Conservation (phyloP, 2,329 filamentous ascomycete species). For the Ceratocystis ficicola region DNA sequence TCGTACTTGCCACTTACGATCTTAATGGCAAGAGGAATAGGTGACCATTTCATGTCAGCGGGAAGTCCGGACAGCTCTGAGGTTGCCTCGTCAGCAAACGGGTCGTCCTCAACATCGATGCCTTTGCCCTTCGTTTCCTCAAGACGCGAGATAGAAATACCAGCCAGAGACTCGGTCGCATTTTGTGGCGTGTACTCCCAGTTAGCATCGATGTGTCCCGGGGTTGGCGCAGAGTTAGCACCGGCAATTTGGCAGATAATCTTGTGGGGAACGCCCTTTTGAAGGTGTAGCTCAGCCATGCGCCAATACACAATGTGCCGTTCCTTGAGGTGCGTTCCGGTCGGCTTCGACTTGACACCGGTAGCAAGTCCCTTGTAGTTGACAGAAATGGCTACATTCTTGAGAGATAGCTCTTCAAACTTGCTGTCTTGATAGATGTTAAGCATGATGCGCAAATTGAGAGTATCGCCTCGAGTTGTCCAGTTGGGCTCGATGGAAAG, state of each 20-base stretch:
- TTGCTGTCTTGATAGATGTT: constrained; percentile 7
- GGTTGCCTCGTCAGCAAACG: constrained; percentile 48
- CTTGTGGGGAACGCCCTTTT: constrained; percentile 49
- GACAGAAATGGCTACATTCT: constrained; percentile 63
- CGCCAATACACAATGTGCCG: constrained; percentile 71
- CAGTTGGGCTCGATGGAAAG: constrained; percentile 62
- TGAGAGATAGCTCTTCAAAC: constrained; percentile 31
- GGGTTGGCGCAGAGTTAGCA: constrained; percentile 57
- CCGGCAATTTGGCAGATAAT: constrained; percentile 69
- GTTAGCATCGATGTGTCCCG: constrained; percentile 67
- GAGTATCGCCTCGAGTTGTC: constrained; percentile 73
- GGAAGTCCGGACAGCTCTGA: constrained; percentile 23
- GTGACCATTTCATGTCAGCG: constrained; percentile 45
- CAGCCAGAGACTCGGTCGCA: constrained; percentile 30
- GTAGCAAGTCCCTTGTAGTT: constrained; percentile 57
- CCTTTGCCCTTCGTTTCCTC: constrained; percentile 44
- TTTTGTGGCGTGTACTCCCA: constrained; percentile 49
- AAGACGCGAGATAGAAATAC: constrained; percentile 51
- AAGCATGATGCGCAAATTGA: constrained; percentile 62
- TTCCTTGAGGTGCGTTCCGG: constrained; percentile 67
- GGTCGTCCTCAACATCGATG: constrained; percentile 40
- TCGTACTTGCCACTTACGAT: constrained; percentile 67
- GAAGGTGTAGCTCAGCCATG: constrained; percentile 50
- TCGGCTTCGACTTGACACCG: constrained; percentile 63
- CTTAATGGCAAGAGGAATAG: constrained; percentile 54